Evolutionary conservation across 2,329 filamentous ascomycete species (phyloP).

Genomic region (Mycosphaerelloides madeirae): DNA sequence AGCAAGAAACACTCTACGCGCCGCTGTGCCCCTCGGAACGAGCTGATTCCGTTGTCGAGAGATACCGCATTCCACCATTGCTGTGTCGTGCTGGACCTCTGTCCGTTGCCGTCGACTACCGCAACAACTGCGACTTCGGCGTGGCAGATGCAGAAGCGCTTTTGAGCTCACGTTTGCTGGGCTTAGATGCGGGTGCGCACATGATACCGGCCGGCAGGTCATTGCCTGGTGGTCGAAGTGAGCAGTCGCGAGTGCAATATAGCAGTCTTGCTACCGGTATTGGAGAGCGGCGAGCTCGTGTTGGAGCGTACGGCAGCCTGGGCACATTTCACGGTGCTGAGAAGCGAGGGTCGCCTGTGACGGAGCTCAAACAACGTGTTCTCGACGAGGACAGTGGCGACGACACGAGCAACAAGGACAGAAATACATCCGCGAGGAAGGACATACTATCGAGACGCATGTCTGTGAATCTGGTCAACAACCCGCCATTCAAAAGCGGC

Average conservation of each 20-base stretch:
- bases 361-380: slow-evolving; percentile 24
- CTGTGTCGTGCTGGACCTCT: slow-evolving; percentile 84
- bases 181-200: slow-evolving; percentile 61
- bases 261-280: slow-evolving; percentile 19
- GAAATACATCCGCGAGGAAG: slow-evolving; percentile 3
- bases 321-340: slow-evolving; percentile 30
- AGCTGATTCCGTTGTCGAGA: slow-evolving; percentile 53
- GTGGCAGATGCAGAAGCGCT: slow-evolving; percentile 88
- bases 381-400: slow-evolving; percentile 19
- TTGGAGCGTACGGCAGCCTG: slow-evolving; percentile 31
- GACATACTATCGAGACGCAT: slow-evolving; percentile 9
- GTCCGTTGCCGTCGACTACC: slow-evolving; percentile 75
- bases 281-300: slow-evolving; percentile 15
- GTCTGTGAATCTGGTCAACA: slow-evolving; percentile 70
- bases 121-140: slow-evolving; percentile 83
- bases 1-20: slow-evolving; percentile 64
- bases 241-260: slow-evolving; percentile 34
- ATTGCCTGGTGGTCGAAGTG: slow-evolving; percentile 42
- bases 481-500: slow-evolving; percentile 93
- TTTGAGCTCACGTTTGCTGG: slow-evolving; percentile 89
- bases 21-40: slow-evolving; percentile 64
- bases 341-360: slow-evolving; percentile 28
- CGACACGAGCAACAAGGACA: slow-evolving; percentile 4
- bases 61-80: slow-evolving; percentile 75
- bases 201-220: slow-evolving; percentile 23